Evolutionary conservation across 176 grass and related monocot species (phyloP), one percentile per base, ranked within the genome.

Genomic region (Elaeis guineensis): DNA sequence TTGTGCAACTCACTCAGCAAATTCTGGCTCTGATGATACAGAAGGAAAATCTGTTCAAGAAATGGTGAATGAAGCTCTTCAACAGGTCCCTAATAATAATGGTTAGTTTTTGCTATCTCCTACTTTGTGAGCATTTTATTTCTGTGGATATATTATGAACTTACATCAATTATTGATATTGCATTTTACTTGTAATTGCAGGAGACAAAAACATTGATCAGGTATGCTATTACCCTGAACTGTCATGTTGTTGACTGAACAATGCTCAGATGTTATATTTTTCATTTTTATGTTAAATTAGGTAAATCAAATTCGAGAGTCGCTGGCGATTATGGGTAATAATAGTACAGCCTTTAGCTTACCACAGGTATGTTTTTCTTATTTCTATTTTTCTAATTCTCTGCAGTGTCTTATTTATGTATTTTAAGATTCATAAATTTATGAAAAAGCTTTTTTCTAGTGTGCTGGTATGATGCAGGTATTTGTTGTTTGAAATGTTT

Each of bases 231-330:
- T 44, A 35, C 7, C 61, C 66, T 9, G 15, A 24, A 50, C 18
- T 63, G 50, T 49, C 53, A 18, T 74, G 26, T 69, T 3, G 11
- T 58, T 82, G 62, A 62, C 21, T 51, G 55, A 54, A 58, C 72
- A 64, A 58, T 76, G 64, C 29, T 12, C 35, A 44, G 1, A 44
- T 11, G 9, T 44, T 44, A 44, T 12, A 44, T 44, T 44, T 44
- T 5, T 7, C 2, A 8, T 62, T 55, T 49, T 72, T 72, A 4
- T 85, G 66, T 62, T 64, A 49, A 72, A 35, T 67, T 72, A 96
- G 92, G 76, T 96, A n/a, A 96, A 96, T 69, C 81, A 80, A 85
- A 96, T 96, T 69, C 84, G 92, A 81, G 83, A 96, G 52, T 96
- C 87, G 32, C 73, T 90, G 83, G 80, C 87, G 5, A 19, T 85